Base-by-base conservation (phyloP, 108 stramenopile genomes). In the Nitzschia palea region DNA sequence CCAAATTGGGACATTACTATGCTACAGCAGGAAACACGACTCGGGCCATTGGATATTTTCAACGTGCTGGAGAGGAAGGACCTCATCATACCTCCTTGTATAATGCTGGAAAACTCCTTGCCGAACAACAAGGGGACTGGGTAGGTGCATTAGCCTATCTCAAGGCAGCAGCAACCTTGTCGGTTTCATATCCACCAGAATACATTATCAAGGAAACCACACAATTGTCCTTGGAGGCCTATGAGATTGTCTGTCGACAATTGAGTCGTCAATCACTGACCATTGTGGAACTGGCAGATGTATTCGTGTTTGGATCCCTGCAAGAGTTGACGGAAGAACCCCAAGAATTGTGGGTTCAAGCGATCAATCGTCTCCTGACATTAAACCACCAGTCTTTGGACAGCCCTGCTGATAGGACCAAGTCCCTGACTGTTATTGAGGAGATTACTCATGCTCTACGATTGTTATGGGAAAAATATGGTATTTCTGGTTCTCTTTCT, bases 21-120 rank as follows among this genome's bases (percentile, higher is more conserved):
- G 43, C 65, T 2, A 50, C 52, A 33, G 20, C 23, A 42, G 58
- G 36, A 59, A 57, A 59, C 25, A 51, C 50, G 33, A 12, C 48
- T 6, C 8, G 15, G 30, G 73, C 73, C 1, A 25, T 74, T 15
- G 8, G 42, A 18, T 76, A 76, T 36, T 70, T 76, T 69, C 52
- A 54, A 14, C 54, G 58, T 9, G 75, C 75, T n/a, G 75, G 68
- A 22, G 75, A 76, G 51, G 37, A 44, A 35, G 68, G 62, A 23
- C 71, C 71, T 25, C 67, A 76, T 55, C 75, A 76, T 22, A 30
- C 62, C 1, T 40, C 68, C 14, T 51, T 76, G 36, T 76, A 64
- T 62, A 76, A 76, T 62, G 75, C 75, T 17, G 67, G 75, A 28
- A 26, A 47, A 51, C 28, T 76, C 28, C 34, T 69, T 8, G 75